Conservation (phyloP, 2,329 filamentous ascomycete genomes). For the Coniochaeta sp. region DNA sequence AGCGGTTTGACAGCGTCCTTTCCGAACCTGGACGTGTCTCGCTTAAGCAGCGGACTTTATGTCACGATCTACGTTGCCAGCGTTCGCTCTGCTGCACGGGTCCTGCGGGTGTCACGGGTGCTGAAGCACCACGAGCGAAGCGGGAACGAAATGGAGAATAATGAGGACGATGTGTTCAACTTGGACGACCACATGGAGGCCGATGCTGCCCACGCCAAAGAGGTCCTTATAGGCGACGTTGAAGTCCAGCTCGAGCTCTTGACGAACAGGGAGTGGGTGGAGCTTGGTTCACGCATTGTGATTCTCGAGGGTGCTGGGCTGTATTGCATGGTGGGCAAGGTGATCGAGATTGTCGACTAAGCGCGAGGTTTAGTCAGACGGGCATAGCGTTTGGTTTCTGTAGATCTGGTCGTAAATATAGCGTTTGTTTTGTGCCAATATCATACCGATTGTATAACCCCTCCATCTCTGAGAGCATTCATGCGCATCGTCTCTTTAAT, state of each 20-base stretch:
- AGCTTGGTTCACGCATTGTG: constrained; percentile 62
- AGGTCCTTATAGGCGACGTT: constrained; percentile 25
- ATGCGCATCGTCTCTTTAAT: background rate
- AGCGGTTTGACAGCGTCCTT: constrained; percentile 69
- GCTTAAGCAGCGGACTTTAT: constrained; percentile 58
- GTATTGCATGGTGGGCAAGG: constrained; percentile 65
- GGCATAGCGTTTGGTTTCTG: background rate
- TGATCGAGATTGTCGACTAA: constrained; percentile 55
- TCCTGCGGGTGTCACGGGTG: constrained; percentile 46
- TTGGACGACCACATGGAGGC: constrained; percentile 42
- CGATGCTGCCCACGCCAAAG: constrained; percentile 18
- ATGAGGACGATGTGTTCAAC: constrained; percentile 52
- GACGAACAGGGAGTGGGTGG: constrained; percentile 65
- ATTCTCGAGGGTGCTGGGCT: constrained; percentile 66
- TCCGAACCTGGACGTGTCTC: constrained; percentile 51
- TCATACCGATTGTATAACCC: background rate
- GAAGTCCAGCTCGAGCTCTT: constrained; percentile 64
- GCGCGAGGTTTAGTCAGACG: background rate
- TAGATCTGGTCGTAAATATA: background rate
- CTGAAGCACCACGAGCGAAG: constrained; percentile 17
- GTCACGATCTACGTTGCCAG: constrained; percentile 85
- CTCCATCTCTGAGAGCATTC: background rate
- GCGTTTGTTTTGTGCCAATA: background rate
- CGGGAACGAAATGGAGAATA: constrained; percentile 28
- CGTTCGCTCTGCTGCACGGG: constrained; percentile 71